These are phyloP conservation scores for Talaromyces adpressus DNA, from an alignment of 495 filamentous ascomycete species.

Conservation along the genomic window DNA sequence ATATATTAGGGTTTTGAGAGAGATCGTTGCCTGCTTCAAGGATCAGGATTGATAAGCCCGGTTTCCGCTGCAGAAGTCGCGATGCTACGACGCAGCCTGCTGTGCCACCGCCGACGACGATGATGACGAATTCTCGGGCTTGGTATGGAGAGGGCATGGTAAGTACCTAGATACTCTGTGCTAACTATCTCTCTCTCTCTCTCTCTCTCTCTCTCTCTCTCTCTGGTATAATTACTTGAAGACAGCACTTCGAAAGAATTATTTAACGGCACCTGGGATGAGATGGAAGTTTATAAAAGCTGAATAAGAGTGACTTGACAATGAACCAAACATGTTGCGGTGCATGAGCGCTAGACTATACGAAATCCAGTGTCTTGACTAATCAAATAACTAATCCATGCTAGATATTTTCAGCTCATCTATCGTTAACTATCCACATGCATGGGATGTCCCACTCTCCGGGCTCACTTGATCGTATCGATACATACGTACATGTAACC, in stretches of 20 bases:
- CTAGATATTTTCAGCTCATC: not conserved
- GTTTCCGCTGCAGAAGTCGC: constrained; percentile 16
- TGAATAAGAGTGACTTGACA: no score
- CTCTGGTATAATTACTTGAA: no score
- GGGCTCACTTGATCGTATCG: no score
- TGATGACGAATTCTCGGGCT: not conserved
- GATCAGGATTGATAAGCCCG: constrained; percentile 15
- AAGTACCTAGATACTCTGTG: no score
- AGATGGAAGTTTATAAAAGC: no score
- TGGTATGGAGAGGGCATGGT: not conserved
- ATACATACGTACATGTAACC: not conserved
- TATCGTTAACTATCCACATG: not conserved
- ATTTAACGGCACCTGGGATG: no score
- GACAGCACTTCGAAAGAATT: no score
- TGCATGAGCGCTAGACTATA: not conserved
- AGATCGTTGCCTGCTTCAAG: constrained; percentile 23
- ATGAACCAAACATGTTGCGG: no score
- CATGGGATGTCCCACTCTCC: no score
- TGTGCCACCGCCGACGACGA: constrained; percentile 37
- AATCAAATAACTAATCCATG: not conserved
- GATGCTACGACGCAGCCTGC: constrained; percentile 36
- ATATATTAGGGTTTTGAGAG: constrained; percentile 12
- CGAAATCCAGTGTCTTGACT: not conserved
- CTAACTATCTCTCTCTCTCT: no score
- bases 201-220: no score